Conservation (phyloP, 176 grass and related monocot species). For the Oryza glaberrima region DNA sequence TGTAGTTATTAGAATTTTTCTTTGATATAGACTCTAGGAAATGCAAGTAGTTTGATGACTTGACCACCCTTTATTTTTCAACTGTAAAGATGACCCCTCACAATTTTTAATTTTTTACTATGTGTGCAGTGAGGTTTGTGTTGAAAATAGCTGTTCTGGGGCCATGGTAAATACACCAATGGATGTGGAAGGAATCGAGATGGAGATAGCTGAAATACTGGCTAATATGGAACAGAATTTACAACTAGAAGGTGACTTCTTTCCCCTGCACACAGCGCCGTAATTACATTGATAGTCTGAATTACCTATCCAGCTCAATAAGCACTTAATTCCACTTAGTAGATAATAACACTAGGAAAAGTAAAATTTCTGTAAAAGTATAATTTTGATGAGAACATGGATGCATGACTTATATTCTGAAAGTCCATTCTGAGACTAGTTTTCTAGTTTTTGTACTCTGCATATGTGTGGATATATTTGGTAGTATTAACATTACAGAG, state of each 20-base stretch:
- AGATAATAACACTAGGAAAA: background rate
- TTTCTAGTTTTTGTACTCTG: background rate
- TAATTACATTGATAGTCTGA: background rate
- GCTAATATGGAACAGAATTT: background rate
- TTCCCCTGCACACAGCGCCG: background rate
- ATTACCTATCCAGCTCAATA: background rate
- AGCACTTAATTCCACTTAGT: background rate
- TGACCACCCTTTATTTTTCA: too few species aligned
- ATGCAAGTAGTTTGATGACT: too few species aligned
- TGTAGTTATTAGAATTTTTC: too few species aligned
- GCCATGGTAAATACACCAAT: background rate
- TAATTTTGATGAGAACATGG: background rate
- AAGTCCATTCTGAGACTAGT: background rate
- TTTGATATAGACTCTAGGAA: too few species aligned
- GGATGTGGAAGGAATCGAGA: background rate
- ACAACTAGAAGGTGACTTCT: background rate
- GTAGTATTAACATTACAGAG: background rate
- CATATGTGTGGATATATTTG: background rate
- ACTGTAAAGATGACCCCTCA: too few species aligned
- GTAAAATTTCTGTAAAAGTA: background rate
- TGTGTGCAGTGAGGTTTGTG: too few species aligned
- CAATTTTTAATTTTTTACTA: too few species aligned
- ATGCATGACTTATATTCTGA: background rate
- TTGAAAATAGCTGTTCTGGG: background rate
- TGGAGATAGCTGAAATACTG: background rate